Evolutionary conservation across 345 rosid species (phyloP).

Genomic region (Eucalyptus grandis): DNA sequence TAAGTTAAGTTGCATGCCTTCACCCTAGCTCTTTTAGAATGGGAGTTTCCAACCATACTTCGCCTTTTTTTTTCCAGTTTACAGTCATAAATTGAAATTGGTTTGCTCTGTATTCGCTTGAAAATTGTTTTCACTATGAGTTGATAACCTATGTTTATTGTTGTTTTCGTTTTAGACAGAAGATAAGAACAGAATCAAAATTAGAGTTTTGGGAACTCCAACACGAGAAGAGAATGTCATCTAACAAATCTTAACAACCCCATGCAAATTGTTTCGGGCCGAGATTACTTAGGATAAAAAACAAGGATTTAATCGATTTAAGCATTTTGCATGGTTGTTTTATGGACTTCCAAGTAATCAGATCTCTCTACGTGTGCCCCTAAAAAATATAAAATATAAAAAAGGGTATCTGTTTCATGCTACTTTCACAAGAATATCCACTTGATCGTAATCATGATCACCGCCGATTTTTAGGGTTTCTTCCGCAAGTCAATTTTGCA

Average conservation of each 20-base stretch:
- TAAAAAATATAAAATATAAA: rapidly evolving
- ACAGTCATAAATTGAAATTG: neutral
- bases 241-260: neutral
- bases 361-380: neutral
- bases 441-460: neutral
- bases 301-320: neutral
- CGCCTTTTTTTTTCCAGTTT: neutral
- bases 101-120: neutral
- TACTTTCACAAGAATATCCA: neutral
- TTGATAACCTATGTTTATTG: neutral
- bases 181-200: neutral
- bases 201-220: neutral
- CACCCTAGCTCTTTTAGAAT: neutral
- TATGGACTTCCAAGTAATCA: neutral
- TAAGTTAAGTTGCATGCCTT: neutral
- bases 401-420: neutral
- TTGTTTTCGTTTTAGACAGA: neutral
- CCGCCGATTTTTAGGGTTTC: neutral
- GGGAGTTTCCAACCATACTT: neutral
- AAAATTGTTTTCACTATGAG: neutral
- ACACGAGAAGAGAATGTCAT: neutral
- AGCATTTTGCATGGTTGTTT: neutral
- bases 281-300: neutral
- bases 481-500: neutral
- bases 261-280: neutral